These are phyloP conservation scores for Solanum hybrid DNA, from an alignment of 305 asterid genomes.

Conservation along the genomic window DNA sequence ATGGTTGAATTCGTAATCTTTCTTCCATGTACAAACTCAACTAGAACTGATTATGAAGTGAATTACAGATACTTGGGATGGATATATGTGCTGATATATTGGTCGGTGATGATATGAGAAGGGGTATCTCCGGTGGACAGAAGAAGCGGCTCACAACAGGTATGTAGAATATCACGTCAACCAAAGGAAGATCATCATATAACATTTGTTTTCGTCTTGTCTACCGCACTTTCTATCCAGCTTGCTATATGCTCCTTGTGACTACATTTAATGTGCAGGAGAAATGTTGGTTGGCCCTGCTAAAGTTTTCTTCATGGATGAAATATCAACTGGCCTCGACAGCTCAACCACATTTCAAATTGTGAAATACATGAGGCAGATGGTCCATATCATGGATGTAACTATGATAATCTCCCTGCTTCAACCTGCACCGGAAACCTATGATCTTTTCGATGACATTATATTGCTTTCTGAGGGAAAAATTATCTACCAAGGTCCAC, in stretches of 20 bases:
- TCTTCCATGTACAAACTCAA: neutral
- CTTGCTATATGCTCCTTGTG: neutral
- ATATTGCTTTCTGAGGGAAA: conserved; percentile 81
- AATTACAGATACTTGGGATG: conserved; percentile 72
- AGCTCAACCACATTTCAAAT: conserved; percentile 91
- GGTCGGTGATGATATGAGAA: conserved; percentile 88
- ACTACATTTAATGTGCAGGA: conserved; percentile 28
- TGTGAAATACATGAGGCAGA: conserved; percentile 72
- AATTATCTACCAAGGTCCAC: conserved; percentile 82
- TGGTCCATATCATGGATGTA: conserved; percentile 88
- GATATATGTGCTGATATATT: conserved; percentile 85
- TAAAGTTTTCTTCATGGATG: conserved; percentile 91
- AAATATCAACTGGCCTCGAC: conserved; percentile 95
- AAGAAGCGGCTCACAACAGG: conserved; percentile 95
- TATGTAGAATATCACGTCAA: conserved; percentile 14
- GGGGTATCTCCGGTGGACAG: conserved; percentile 98
- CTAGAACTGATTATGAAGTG: neutral
- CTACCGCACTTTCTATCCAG: neutral
- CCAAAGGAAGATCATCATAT: neutral
- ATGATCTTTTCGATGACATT: conserved; percentile 77
- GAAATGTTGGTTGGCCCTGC: conserved; percentile 98
- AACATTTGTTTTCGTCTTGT: neutral
- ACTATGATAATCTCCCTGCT: conserved; percentile 87
- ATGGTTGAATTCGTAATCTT: neutral
- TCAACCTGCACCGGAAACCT: conserved; percentile 94